These are phyloP conservation scores for Darksidea phi DNA, from an alignment of 495 filamentous ascomycete genomes.

Conservation along the genomic window DNA sequence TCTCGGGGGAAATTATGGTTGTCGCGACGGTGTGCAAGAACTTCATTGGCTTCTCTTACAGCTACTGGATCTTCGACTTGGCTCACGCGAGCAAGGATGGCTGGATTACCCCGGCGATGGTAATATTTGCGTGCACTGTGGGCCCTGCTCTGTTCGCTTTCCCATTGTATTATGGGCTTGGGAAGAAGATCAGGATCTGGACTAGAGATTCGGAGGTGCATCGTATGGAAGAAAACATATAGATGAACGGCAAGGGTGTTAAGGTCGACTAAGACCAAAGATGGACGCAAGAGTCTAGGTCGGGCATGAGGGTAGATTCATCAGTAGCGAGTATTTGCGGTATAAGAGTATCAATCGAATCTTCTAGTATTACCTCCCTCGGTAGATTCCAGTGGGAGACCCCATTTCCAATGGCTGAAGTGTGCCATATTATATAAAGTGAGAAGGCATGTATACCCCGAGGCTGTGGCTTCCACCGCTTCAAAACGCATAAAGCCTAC, in stretches of 20 bases:
- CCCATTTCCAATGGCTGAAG: no score
- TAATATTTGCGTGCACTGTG: constrained; percentile 34
- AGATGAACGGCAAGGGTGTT: background rate
- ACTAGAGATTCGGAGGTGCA: constrained; percentile 37
- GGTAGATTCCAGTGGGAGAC: no score
- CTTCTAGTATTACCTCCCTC: no score
- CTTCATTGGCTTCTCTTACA: constrained; percentile 56
- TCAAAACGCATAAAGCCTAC: no score
- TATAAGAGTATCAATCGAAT: no score
- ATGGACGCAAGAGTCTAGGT: no score
- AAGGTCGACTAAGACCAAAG: background rate
- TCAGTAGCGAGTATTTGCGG: no score
- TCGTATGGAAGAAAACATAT: constrained; percentile 31
- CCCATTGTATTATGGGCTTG: constrained; percentile 36
- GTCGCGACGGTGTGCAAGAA: constrained; percentile 67
- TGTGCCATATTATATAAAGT: no score
- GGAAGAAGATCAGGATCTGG: constrained; percentile 39
- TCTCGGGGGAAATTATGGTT: constrained; percentile 63
- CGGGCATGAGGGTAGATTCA: no score
- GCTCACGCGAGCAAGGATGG: constrained; percentile 29
- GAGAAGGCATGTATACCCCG: no score
- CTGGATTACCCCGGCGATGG: constrained; percentile 35
- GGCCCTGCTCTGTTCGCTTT: constrained; percentile 28
- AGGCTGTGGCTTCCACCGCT: no score
- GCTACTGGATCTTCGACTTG: constrained; percentile 34